These are phyloP conservation scores for Haplosporangium gracile DNA, from an alignment of 192 early-diverging fungal species.

Conservation along the genomic window DNA sequence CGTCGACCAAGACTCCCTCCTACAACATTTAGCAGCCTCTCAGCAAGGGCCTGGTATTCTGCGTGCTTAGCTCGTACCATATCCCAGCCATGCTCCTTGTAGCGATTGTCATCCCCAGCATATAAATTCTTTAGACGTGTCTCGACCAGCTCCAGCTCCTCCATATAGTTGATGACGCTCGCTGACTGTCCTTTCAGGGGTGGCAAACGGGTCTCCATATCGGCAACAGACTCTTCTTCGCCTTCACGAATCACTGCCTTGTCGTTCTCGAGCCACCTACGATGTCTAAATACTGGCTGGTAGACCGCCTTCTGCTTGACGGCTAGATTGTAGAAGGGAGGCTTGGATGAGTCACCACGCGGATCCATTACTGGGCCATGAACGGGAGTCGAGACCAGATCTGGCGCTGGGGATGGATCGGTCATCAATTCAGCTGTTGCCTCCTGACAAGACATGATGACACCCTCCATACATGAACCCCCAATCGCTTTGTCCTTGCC, in stretches of 20 bases:
- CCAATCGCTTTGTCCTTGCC: not conserved
- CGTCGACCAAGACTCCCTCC: not conserved
- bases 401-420: too few relatives aligned
- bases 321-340: not conserved
- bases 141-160: constrained; percentile 7
- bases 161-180: constrained; percentile 2
- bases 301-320: constrained; percentile 1
- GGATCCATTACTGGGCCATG: too few relatives aligned
- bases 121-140: constrained; percentile 3
- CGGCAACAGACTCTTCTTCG: not conserved
- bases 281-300: not conserved
- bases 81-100: not conserved
- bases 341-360: too few relatives aligned
- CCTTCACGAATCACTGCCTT: not conserved
- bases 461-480: not conserved
- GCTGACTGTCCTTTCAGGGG: not conserved
- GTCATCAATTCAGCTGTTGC: too few relatives aligned
- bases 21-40: not conserved
- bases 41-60: not conserved
- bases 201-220: not conserved
- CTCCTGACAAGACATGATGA: not conserved
- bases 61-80: not conserved
- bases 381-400: too few relatives aligned
- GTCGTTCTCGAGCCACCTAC: not conserved
- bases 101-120: not conserved